Evolutionary conservation across 768 basidiomycete genomes (phyloP).

Genomic region (Chalciporus chontae): DNA sequence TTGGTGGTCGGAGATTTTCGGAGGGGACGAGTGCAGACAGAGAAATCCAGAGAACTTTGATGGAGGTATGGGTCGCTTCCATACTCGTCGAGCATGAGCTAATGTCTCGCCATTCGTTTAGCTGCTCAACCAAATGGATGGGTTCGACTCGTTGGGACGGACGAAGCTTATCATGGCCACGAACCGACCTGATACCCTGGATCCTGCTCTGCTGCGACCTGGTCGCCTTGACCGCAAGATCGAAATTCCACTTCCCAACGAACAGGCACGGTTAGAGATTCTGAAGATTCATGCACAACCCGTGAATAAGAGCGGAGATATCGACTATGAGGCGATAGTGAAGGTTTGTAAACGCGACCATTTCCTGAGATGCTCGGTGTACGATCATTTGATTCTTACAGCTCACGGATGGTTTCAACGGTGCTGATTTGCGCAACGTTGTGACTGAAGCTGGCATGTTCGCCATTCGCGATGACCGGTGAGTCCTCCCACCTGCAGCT

Average conservation of each 20-base stretch:
- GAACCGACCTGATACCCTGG: conserved; percentile 96
- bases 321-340: conserved; percentile 97
- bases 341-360: conserved; percentile 52
- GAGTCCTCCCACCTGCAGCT: conserved; percentile 17
- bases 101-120: conserved; percentile 27
- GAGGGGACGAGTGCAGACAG: conserved; percentile 98
- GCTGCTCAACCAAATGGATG: conserved; percentile 99
- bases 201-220: conserved; percentile 93
- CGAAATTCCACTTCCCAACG: conserved; percentile 96
- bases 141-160: conserved; percentile 92
- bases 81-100: not conserved
- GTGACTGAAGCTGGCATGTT: conserved; percentile 98
- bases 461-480: conserved; percentile 95
- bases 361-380: not conserved
- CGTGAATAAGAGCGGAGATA: conserved; percentile 92
- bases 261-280: conserved; percentile 93
- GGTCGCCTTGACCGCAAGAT: conserved; percentile 97
- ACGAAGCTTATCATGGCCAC: conserved; percentile 99
- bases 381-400: conserved; percentile 24
- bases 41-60: conserved; percentile 96
- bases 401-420: conserved; percentile 92
- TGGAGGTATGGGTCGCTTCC: conserved; percentile 63
- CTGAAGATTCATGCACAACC: conserved; percentile 95
- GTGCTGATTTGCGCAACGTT: conserved; percentile 93
- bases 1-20: conserved; percentile 86